Percentiles rank a stretch among this genome's conserved stretches.
Evolutionary conservation across 768 basidiomycete genomes (phyloP).

Genomic region (Porpolomopsis calyptriformis): DNA sequence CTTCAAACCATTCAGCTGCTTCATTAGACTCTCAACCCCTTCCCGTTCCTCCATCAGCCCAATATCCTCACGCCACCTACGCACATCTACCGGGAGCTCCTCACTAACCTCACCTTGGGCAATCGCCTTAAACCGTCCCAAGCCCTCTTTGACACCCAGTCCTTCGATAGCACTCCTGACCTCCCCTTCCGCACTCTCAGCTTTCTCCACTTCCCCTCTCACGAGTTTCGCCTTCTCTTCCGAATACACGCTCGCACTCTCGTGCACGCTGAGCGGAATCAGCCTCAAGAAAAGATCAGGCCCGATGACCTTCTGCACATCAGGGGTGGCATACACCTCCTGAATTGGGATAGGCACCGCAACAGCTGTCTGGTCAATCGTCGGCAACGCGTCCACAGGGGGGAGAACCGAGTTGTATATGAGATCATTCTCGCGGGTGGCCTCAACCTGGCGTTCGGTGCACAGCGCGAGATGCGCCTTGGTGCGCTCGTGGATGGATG

Average conservation of each 20-base stretch:
- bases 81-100: slow-evolving; percentile 61
- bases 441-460: slow-evolving; percentile 63
- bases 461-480: slow-evolving; percentile 75
- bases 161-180: slow-evolving; percentile 69
- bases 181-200: slow-evolving; percentile 76
- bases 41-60: slow-evolving; percentile 56
- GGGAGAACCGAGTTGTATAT: slow-evolving; percentile 92
- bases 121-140: slow-evolving; percentile 61
- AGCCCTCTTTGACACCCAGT: slow-evolving; percentile 64
- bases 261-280: slow-evolving; percentile 88
- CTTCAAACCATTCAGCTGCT: slow-evolving; percentile 49
- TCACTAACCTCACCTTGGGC: slow-evolving; percentile 53
- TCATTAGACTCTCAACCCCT: slow-evolving; percentile 51
- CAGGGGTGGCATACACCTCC: slow-evolving; percentile 81
- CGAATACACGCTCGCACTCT: slow-evolving; percentile 91
- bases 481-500: slow-evolving; percentile 69
- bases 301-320: slow-evolving; percentile 92
- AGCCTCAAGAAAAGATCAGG: slow-evolving; percentile 81
- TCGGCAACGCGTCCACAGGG: slow-evolving; percentile 62
- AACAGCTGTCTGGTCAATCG: slow-evolving; percentile 72
- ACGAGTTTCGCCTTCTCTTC: slow-evolving; percentile 97
- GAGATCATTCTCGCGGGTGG: slow-evolving; percentile 86
- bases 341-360: slow-evolving; percentile 87
- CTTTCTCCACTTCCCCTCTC: slow-evolving; percentile 78
- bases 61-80: slow-evolving; percentile 69